Percentiles rank a stretch among this genome's conserved stretches.
These are phyloP conservation scores for Herpetomonas tarakana DNA, from an alignment of 208 protist genomes.

Conservation along the genomic window DNA sequence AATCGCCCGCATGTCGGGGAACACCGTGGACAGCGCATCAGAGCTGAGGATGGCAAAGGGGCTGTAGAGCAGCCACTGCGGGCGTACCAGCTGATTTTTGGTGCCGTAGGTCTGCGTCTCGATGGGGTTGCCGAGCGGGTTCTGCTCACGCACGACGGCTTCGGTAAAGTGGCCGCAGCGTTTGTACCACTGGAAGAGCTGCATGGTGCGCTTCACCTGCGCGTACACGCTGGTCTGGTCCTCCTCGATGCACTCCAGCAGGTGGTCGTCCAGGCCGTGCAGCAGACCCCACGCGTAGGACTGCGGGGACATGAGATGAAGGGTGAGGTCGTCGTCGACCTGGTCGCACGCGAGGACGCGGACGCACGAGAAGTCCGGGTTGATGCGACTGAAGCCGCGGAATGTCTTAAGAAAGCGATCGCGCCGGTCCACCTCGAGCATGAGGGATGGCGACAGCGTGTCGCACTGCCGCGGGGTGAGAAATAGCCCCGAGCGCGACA, in stretches of 20 bases:
- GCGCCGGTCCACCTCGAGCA: slow-evolving; percentile 62
- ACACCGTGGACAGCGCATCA: slow-evolving; percentile 55
- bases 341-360: slow-evolving; percentile 49
- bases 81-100: slow-evolving; percentile 52
- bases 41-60: slow-evolving; percentile 80
- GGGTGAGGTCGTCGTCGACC: slow-evolving; percentile 82
- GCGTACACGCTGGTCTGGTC: slow-evolving; percentile 75
- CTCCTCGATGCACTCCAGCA: slow-evolving; percentile 85
- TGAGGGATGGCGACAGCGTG: slow-evolving; percentile 61
- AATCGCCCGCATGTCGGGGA: slow-evolving; percentile 73
- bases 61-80: slow-evolving; percentile 81
- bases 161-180: slow-evolving; percentile 80
- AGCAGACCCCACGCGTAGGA: slow-evolving; percentile 87
- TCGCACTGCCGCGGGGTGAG: slow-evolving; percentile 71
- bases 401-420: slow-evolving; percentile 50
- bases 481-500: slow-evolving; percentile 81
- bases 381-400: slow-evolving; percentile 45
- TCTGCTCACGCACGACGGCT: slow-evolving; percentile 54
- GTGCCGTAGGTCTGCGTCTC: slow-evolving; percentile 77
- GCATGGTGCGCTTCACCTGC: slow-evolving; percentile 62
- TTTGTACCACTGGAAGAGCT: slow-evolving; percentile 89
- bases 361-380: slow-evolving; percentile 77
- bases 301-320: slow-evolving; percentile 86
- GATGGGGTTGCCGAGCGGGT: slow-evolving; percentile 80
- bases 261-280: slow-evolving; percentile 86